Base-by-base conservation (phyloP, 139 green algal genomes). In the Monoraphidium neglectum region DNA sequence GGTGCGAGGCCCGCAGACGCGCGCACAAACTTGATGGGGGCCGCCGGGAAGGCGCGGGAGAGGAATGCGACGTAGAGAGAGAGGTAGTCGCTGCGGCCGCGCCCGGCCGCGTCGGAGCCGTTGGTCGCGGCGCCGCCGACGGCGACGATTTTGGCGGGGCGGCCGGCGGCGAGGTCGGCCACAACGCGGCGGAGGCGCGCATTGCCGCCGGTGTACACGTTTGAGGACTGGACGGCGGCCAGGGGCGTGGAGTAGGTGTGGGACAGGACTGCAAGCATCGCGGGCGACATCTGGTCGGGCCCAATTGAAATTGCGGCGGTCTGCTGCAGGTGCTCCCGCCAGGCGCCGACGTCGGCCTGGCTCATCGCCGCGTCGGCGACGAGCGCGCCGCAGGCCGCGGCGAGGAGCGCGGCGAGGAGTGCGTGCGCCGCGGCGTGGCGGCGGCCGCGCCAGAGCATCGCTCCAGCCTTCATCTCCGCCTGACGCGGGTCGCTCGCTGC, bases 61-160 rank as follows among this genome's bases (percentile, higher is more conserved):
- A 80, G 75, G 66, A 64, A 80, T 16, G 69, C 67, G 4, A 69
- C 54, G 47, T 70, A 80, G 21, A 74, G 51, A 8, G 75, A 37
- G 68, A 80, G 59, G 43, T 69, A 80, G 56, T 80, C 75, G 0
- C 68, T 63, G 0, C 1, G 70, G 53, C 75, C 75, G 12, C 53
- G 54, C 30, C 21, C 57, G 4, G 4, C 37, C 33, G 75, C 65
- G 47, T 74, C 75, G 1, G 46, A 68, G 65, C 75, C 75, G 40
- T 80, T 80, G 18, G 75, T 80, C n/a, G 75, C 75, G 21, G 70
- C 28, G 38, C 75, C 75, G 30, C 75, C 75, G 26, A 80, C 69
- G 32, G 65, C 75, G 18, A 80, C 75, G n/a, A 80, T 36, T 23
- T 80, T 80, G 36, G 75, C 32, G 8, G 54, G 75, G 2, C 38